Evolutionary conservation across 1,284 basidiomycete species (phyloP).

Genomic region (Stereum hirsutum): DNA sequence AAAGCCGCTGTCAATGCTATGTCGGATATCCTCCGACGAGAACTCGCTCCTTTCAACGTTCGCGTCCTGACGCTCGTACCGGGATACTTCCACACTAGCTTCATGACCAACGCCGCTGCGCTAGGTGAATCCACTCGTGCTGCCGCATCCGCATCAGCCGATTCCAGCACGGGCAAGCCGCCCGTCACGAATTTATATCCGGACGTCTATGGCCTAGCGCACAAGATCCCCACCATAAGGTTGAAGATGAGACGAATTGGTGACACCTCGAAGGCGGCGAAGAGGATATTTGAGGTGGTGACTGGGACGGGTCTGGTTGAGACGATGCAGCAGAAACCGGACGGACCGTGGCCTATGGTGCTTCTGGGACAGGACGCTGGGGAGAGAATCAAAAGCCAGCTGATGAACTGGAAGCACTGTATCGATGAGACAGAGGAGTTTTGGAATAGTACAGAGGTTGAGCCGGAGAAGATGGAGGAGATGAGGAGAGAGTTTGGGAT

Average conservation of each 20-base stretch:
- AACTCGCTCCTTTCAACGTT: constrained; percentile 19
- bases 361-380: constrained; percentile 16
- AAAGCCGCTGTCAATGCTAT: constrained; percentile 22
- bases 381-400: constrained; percentile 9
- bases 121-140: background rate
- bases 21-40: constrained; percentile 18
- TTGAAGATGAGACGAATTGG: constrained; percentile 13
- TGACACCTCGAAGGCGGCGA: constrained; percentile 13
- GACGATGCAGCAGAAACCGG: constrained; percentile 5
- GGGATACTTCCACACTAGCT: constrained; percentile 22
- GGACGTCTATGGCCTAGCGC: constrained; percentile 12
- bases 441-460: constrained; percentile 19
- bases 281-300: constrained; percentile 17
- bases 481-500: constrained; percentile 1
- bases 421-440: constrained; percentile 15
- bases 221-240: constrained; percentile 9
- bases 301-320: constrained; percentile 13
- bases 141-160: background rate
- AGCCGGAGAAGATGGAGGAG: constrained; percentile 10
- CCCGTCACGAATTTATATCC: constrained; percentile 12
- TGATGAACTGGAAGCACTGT: constrained; percentile 12
- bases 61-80: constrained; percentile 18
- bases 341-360: constrained; percentile 13
- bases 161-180: background rate
- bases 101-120: constrained; percentile 12